Evolutionary conservation across 1,284 basidiomycete genomes (phyloP).

Genomic region (Pyrrhoderma lamaoense): DNA sequence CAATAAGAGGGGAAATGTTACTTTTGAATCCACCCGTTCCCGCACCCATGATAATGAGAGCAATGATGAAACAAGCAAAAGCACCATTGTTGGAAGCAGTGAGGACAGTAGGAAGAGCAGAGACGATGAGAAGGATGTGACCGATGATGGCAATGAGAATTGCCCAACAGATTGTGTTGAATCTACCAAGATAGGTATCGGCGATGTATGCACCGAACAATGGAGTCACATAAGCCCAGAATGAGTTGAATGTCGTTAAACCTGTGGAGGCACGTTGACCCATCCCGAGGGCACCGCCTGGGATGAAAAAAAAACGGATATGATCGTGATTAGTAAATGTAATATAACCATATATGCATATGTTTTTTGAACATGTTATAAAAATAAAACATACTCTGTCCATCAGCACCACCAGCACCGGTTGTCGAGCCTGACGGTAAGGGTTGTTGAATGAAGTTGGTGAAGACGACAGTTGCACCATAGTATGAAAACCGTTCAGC

Average conservation of each 20-base stretch:
- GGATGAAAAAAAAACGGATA: too few species aligned
- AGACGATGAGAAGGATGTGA: constrained; percentile 69
- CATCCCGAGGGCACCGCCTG: constrained; percentile 57
- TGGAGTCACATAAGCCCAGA: constrained; percentile 58
- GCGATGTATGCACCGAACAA: constrained; percentile 64
- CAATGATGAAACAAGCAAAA: constrained; percentile 56
- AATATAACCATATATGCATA: constrained; percentile 38
- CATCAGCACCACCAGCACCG: constrained; percentile 49
- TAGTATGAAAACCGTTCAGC: constrained; percentile 68
- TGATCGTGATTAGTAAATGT: too few species aligned
- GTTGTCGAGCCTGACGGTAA: constrained; percentile 62
- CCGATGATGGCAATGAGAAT: constrained; percentile 53
- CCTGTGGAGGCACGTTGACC: constrained; percentile 66
- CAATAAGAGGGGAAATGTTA: constrained; percentile 74
- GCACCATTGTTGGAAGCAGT: constrained; percentile 43
- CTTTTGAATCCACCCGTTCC: constrained; percentile 78
- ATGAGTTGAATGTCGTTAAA: constrained; percentile 55
- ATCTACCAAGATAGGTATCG: constrained; percentile 70
- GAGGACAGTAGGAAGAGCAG: constrained; percentile 66
- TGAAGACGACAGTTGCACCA: constrained; percentile 64
- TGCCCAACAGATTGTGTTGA: constrained; percentile 60
- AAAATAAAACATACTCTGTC: constrained; percentile 29
- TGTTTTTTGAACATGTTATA: not conserved
- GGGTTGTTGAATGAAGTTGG: constrained; percentile 66
- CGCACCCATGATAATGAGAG: constrained; percentile 60